Evolutionary conservation across 2,329 filamentous ascomycete genomes (phyloP).

Genomic region (Trichoderma guizhouense): DNA sequence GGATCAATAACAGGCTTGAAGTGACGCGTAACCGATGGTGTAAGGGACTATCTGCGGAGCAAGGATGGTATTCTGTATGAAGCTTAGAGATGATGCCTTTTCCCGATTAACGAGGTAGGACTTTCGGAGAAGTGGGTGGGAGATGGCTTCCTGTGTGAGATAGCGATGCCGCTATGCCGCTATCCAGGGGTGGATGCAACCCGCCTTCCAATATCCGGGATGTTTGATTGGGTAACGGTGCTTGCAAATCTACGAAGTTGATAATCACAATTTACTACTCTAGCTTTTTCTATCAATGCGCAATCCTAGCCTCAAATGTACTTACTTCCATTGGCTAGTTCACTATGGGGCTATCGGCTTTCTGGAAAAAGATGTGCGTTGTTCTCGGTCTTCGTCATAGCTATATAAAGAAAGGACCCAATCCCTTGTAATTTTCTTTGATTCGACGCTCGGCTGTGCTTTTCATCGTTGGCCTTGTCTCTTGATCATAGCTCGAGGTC

Average conservation of each 20-base stretch:
- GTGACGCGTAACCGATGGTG: conserved; percentile 1
- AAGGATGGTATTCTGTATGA: not conserved
- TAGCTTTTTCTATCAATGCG: not conserved
- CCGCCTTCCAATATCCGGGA: not conserved
- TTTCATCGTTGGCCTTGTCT: not conserved
- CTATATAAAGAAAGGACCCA: not conserved
- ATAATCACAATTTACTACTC: not conserved
- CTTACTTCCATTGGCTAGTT: not conserved
- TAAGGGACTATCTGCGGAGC: not conserved
- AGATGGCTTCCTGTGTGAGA: not conserved
- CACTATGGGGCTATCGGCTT: not conserved
- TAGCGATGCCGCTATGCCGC: not conserved
- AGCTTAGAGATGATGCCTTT: not conserved
- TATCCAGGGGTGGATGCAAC: not conserved
- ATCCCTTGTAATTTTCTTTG: not conserved
- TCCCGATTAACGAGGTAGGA: not conserved
- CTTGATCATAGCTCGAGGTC: not conserved
- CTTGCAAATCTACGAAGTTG: not conserved
- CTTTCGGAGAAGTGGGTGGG: not conserved
- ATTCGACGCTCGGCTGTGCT: not conserved
- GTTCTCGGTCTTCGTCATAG: not conserved
- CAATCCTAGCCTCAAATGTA: not conserved
- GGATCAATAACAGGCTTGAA: not conserved
- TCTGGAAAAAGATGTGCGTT: not conserved
- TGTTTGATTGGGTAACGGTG: not conserved